Conservation (phyloP, 163 green algal genomes). For the Volvox carteri region DNA sequence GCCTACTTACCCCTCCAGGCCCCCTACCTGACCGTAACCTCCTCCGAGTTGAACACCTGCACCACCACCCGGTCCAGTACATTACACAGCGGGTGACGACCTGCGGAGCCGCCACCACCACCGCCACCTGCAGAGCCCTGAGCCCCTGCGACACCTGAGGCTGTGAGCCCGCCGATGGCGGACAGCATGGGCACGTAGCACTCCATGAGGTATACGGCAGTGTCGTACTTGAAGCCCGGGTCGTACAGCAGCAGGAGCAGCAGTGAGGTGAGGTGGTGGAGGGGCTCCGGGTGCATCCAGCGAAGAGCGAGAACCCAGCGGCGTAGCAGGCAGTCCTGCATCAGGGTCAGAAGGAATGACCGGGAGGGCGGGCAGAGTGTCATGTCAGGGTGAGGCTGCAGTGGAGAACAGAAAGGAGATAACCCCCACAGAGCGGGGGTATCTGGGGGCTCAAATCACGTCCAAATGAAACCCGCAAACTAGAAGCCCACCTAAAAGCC, state of each 20-base stretch:
- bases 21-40: constrained; percentile 52
- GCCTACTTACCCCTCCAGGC: too few species aligned
- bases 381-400: too few species aligned
- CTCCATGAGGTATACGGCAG: constrained; percentile 51
- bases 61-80: constrained; percentile 53
- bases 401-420: too few species aligned
- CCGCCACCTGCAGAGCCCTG: background rate
- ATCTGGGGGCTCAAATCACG: too few species aligned
- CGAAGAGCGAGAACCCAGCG: constrained; percentile 22
- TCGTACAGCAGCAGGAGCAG: constrained; percentile 62
- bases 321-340: constrained; percentile 48
- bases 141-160: background rate
- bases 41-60: constrained; percentile 60
- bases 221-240: constrained; percentile 46
- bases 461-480: too few species aligned
- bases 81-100: constrained; percentile 36
- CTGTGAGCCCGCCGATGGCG: background rate
- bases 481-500: too few species aligned
- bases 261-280: constrained; percentile 42
- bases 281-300: background rate
- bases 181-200: constrained; percentile 37
- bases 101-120: background rate
- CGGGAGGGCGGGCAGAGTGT: too few species aligned
- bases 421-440: too few species aligned
- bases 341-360: background rate